These are phyloP conservation scores for Tilletiaria anomala DNA, from an alignment of 1,284 basidiomycete genomes.

Conservation along the genomic window DNA sequence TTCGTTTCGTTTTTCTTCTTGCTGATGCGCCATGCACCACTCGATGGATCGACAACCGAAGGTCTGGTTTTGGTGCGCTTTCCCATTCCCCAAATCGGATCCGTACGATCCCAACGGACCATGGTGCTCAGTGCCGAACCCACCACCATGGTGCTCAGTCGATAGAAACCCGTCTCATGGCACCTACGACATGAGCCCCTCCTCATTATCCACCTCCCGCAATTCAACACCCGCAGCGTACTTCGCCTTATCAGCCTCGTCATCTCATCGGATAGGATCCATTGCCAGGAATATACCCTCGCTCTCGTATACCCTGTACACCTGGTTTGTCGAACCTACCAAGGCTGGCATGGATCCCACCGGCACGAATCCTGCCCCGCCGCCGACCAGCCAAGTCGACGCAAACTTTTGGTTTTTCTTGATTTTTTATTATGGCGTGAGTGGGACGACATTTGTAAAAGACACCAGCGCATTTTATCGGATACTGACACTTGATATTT, in stretches of 20 bases:
- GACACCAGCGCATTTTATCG: neutral
- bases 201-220: neutral
- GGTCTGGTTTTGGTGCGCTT: conserved; percentile 47
- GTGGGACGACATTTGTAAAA: neutral
- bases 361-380: conserved; percentile 1
- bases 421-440: conserved; percentile 38
- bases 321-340: neutral
- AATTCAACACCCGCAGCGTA: conserved; percentile 5
- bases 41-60: neutral
- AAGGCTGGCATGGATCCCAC: conserved; percentile 1
- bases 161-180: too few relatives aligned
- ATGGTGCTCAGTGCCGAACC: conserved; percentile 18
- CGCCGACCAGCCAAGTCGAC: conserved; percentile 4
- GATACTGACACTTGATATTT: conserved; percentile 2
- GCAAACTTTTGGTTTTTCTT: conserved; percentile 39
- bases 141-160: conserved; percentile 4
- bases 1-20: neutral
- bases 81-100: conserved; percentile 47
- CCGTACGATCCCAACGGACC: conserved; percentile 35
- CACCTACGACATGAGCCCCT: neutral
- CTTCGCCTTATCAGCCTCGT: neutral
- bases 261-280: conserved; percentile 5
- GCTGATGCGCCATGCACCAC: neutral
- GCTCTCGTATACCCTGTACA: neutral
- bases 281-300: neutral